Percentiles rank a stretch among this genome's conserved stretches.
Conservation (phyloP, 768 basidiomycete genomes). For the button mushroom (Agaricus bisporus) region DNA sequence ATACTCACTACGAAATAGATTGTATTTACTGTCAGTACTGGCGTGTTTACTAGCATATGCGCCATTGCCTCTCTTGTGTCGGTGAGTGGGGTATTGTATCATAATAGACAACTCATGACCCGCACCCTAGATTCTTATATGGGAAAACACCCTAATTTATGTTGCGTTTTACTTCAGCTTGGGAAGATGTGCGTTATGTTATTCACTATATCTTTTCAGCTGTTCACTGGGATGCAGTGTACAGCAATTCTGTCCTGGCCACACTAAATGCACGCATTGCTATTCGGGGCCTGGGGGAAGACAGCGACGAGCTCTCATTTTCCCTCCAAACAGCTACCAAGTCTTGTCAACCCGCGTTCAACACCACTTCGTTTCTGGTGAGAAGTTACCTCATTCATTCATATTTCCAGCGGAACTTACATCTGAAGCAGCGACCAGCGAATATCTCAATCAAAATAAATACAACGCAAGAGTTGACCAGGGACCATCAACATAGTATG, state of each 20-base stretch:
- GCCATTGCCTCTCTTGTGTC: constrained; percentile 29
- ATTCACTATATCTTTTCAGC: not conserved
- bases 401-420: not conserved
- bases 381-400: constrained; percentile 9
- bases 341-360: constrained; percentile 25
- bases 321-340: constrained; percentile 40
- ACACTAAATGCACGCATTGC: constrained; percentile 44
- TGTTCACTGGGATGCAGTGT: constrained; percentile 27
- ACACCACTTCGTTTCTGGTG: constrained; percentile 21
- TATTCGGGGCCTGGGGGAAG: constrained; percentile 37
- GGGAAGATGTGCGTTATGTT: constrained; percentile 35
- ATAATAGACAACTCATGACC: not conserved
- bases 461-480: constrained; percentile 46
- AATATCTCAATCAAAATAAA: constrained; percentile 63
- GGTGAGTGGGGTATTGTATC: constrained; percentile 13
- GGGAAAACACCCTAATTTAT: constrained; percentile 47
- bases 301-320: constrained; percentile 40
- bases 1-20: constrained; percentile 27
- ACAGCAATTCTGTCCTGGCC: constrained; percentile 49
- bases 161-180: constrained; percentile 54
- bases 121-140: constrained; percentile 34
- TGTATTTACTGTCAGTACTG: constrained; percentile 51
- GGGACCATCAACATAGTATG: constrained; percentile 26
- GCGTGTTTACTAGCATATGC: constrained; percentile 26
- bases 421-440: constrained; percentile 29